A percentile compares a stretch with the other conserved stretches of the same genome.
Evolutionary conservation across 2,329 filamentous ascomycete genomes (phyloP).

Genomic region (Ascochyta clinopodiicola): DNA sequence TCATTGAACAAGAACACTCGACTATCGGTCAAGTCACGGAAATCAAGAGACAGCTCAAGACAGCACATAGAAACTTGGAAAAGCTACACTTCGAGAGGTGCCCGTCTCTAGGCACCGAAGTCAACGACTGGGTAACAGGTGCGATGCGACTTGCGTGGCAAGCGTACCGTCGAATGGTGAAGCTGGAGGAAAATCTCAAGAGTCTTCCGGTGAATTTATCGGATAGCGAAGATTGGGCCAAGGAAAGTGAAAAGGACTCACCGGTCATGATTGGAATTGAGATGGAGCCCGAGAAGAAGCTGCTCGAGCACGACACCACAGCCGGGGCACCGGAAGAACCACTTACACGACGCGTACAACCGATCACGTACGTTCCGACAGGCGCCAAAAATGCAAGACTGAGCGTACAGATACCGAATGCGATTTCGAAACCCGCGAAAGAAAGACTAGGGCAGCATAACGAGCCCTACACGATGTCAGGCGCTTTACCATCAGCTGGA

Average conservation of each 20-base stretch:
- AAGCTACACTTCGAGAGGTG: slow-evolving; percentile 24
- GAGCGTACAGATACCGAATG: slow-evolving; percentile 5
- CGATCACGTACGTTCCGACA: slow-evolving; percentile 16
- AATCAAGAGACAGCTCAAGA: slow-evolving; percentile 30
- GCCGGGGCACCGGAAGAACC: slow-evolving; percentile 3
- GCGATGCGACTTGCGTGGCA: slow-evolving; percentile 29
- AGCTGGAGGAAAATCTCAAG: slow-evolving; percentile 24
- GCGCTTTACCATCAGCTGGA: slow-evolving; percentile 1
- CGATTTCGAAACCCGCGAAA: background rate
- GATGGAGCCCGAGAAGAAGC: slow-evolving; percentile 10
- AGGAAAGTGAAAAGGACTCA: slow-evolving; percentile 5
- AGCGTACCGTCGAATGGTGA: slow-evolving; percentile 26
- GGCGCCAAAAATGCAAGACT: slow-evolving; percentile 5
- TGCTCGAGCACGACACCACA: background rate
- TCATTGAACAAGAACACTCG: slow-evolving; percentile 22
- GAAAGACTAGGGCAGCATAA: background rate
- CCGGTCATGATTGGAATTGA: slow-evolving; percentile 16
- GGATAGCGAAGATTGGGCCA: slow-evolving; percentile 5
- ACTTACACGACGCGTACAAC: background rate
- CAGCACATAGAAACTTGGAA: slow-evolving; percentile 29
- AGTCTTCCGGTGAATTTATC: slow-evolving; percentile 5
- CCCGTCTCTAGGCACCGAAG: slow-evolving; percentile 13
- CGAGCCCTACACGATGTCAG: slow-evolving; percentile 7
- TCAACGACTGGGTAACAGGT: slow-evolving; percentile 17
- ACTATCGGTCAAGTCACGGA: slow-evolving; percentile 24